Evolutionary conservation across 1,284 basidiomycete genomes (phyloP).

Genomic region (Lentinula novae-zelandiae): DNA sequence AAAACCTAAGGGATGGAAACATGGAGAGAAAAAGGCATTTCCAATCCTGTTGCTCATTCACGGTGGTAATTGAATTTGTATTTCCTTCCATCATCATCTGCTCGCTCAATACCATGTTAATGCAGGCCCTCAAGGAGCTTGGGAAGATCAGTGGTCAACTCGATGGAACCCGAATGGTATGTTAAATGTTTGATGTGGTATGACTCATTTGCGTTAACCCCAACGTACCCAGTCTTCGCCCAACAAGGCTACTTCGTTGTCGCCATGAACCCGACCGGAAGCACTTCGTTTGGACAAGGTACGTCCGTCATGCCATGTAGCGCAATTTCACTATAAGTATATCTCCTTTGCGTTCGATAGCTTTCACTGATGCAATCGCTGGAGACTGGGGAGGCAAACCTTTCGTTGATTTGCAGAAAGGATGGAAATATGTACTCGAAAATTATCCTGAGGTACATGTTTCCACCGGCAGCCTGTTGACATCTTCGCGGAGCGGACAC

Average conservation of each 20-base stretch:
- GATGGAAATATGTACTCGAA: constrained; percentile 70
- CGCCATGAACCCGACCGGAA: constrained; percentile 86
- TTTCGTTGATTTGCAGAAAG: constrained; percentile 74
- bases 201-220: not conserved
- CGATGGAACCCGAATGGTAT: constrained; percentile 85
- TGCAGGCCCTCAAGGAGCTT: constrained; percentile 71
- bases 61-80: constrained; percentile 42
- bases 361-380: constrained; percentile 77
- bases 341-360: constrained; percentile 30
- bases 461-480: not conserved
- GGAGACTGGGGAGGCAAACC: constrained; percentile 87
- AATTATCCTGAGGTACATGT: constrained; percentile 64
- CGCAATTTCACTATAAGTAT: not conserved
- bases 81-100: constrained; percentile 3
- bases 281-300: constrained; percentile 86
- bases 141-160: constrained; percentile 82
- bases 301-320: constrained; percentile 9
- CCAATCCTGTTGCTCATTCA: constrained; percentile 75
- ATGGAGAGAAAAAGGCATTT: constrained; percentile 68
- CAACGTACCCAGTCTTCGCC: constrained; percentile 53
- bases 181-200: constrained; percentile 9
- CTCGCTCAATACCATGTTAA: not conserved
- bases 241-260: constrained; percentile 84
- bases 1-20: constrained; percentile 73
- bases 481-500: not conserved